A percentile compares a stretch with the other conserved stretches of the same genome.
These are phyloP conservation scores for Saturnispora hagleri DNA, from an alignment of 805 yeast genomes.

Conservation along the genomic window DNA sequence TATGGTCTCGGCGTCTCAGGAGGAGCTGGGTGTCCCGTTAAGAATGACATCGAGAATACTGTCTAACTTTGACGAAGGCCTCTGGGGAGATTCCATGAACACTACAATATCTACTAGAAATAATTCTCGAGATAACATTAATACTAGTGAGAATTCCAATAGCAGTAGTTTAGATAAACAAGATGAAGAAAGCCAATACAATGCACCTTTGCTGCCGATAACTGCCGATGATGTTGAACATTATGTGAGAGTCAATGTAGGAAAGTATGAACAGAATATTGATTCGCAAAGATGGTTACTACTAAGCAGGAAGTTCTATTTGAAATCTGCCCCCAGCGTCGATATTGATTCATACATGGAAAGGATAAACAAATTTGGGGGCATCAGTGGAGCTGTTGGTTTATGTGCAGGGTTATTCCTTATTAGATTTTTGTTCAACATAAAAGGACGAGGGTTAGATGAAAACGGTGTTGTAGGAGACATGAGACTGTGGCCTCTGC, in stretches of 20 bases:
- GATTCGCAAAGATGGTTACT: conserved; percentile 11
- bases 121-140: background rate
- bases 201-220: background rate
- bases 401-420: conserved; percentile 26
- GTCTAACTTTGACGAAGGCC: conserved; percentile 21
- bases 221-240: conserved; percentile 7
- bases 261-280: conserved; percentile 11
- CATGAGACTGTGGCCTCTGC: conserved; percentile 4
- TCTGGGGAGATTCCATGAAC: conserved; percentile 1
- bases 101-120: background rate
- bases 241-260: conserved; percentile 7
- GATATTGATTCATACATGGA: conserved; percentile 23
- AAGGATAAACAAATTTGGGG: conserved; percentile 24
- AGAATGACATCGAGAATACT: conserved; percentile 20
- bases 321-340: conserved; percentile 25
- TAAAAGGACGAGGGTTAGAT: conserved; percentile 13
- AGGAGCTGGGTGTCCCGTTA: conserved; percentile 24
- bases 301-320: conserved; percentile 21
- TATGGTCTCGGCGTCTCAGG: conserved; percentile 16
- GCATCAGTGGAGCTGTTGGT: conserved; percentile 25
- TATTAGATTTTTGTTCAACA: conserved; percentile 24
- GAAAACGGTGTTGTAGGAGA: conserved; percentile 3
- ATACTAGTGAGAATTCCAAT: background rate
- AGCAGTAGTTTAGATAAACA: background rate
- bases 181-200: background rate